Base-by-base conservation (phyloP, 257 asterid species). In the Misopates orontium region DNA sequence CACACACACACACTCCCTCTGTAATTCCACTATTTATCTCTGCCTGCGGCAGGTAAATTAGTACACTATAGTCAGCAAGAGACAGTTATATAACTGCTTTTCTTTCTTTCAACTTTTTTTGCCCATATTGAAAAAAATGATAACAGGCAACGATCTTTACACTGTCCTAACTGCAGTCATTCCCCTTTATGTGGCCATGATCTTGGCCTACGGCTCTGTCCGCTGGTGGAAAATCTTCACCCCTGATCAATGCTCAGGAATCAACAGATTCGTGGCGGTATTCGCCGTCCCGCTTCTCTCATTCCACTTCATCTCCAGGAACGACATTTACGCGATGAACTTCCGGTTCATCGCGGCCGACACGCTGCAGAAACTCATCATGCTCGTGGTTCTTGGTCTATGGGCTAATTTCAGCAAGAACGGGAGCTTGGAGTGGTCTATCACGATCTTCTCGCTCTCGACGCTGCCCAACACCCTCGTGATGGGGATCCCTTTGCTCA, bases 141-240 rank as follows among this genome's bases (percentile, higher is more conserved):
- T 92, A 16, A 75, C 40, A 70, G 77, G 82, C 89, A 85, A 92
- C 52, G 98, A 92, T 76, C 86, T 92, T 0, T 92, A 92, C 65
- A 84, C 78, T 1, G 98, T 92, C 7, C 73, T 92, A 11, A 84
- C 98, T 0, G 98, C 98, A 2, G 85, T 92, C 60, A 67, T 87
- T 6, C 98, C 97, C 0, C 89, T 92, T 0, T 92, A 92, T 19
- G 98, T 89, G 44, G 97, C 98, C 70, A 92, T 92, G 98, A 85
- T 92, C 32, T 59, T 92, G 32, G 98, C 98, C 17, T 92, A 92
- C 64, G 98, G 98, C 17, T 92, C 98, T 0, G 98, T 92, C 19
- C 91, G 95, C 1, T 92, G 98, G 97, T 92, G 98, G 98, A 92
- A 89, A 67, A 92, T 92, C 31, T 92, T 92, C 76, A 79, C 97